Percentiles rank a stretch among this genome's conserved stretches.
Conservation (phyloP, 2,329 filamentous ascomycete genomes). For the Penicillium occitanis region DNA sequence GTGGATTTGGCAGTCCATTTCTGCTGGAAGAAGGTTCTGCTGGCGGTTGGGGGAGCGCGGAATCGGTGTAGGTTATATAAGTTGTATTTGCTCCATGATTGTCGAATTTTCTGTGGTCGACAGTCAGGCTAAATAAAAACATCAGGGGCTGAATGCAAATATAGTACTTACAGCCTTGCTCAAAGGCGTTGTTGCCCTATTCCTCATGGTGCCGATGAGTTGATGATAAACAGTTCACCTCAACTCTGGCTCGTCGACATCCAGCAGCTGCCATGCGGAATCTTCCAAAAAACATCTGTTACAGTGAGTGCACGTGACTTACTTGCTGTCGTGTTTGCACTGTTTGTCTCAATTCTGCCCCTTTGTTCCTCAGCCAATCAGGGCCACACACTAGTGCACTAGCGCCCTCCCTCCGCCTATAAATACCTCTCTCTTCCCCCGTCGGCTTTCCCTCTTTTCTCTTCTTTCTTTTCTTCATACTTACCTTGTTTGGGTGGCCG, state of each 20-base stretch:
- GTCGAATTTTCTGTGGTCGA: conserved; percentile 74
- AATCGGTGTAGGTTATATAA: conserved; percentile 78
- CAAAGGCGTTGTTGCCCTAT: conserved; percentile 45
- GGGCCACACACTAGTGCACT: conserved; percentile 31
- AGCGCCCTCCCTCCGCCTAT: conserved; percentile 8
- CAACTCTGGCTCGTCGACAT: conserved; percentile 4
- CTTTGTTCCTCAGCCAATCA: conserved; percentile 23
- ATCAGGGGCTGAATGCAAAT: neutral
- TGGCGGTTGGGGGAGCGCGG: conserved; percentile 45
- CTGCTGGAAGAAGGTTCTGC: conserved; percentile 87
- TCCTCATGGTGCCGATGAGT: conserved; percentile 43
- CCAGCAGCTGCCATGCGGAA: conserved; percentile 24
- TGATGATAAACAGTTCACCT: neutral
- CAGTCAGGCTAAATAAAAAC: neutral
- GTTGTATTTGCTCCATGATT: conserved; percentile 97
- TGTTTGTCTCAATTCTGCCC: conserved; percentile 10
- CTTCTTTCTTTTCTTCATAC: conserved; percentile 51
- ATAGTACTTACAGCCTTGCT: conserved; percentile 39
- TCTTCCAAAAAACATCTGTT: conserved; percentile 27
- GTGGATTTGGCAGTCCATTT: conserved; percentile 91
- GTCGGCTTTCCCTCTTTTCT: conserved; percentile 28
- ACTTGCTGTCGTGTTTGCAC: neutral
- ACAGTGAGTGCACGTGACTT: conserved; percentile 29
- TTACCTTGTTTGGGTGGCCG: conserved; percentile 53
- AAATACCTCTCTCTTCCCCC: conserved; percentile 35